Evolutionary conservation across 352 stramenopile species (phyloP), one percentile per base, ranked within the genome.

Genomic region (Pseudoperonospora humuli): DNA sequence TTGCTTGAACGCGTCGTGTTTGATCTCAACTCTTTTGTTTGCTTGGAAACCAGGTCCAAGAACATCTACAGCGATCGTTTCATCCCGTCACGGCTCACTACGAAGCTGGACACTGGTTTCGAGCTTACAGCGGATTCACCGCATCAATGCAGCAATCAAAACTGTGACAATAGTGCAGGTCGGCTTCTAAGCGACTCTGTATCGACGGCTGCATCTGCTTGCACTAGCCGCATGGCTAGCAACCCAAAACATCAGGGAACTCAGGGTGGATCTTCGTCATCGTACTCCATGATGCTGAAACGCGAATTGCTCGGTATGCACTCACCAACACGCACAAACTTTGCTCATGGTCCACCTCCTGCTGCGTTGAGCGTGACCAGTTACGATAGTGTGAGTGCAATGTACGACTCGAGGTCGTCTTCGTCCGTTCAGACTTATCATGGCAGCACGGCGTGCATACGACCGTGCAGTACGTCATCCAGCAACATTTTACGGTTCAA

Each of bases 21-120:
- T 32, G 19, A 14, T 23, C 14, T 55, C 39, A 50, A 39, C 8
- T 23, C 15, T 39, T 21, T 19, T 17, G 17, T 20, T 39, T 37
- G 14, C 18, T 46, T 7, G 26, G 39, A 21, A 23, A 28, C 18
- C 21, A 83, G 71, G 37, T 81, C 75, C 13, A 87, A 85, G 46
- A 62, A 84, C 41, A 82, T 94, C 47, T 93, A 94, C 67, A 93
- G 78, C 28, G 83, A 94, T 43, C 75, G 83, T 7, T 94, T 93
- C 40, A 93, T 94, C 31, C 83, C 83, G 17, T 87, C 73, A 6
- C 66, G 78, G 7, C 25, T 84, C 9, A 66, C 63, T 5, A 87
- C 81, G 5, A 84, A 88, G 33, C 52, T 94, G 3, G 81, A 93
- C 15, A 75, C 75, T 17, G 74, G 67, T 13, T 94, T 91, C 17